These are phyloP conservation scores for Ascochyta lentis DNA, from an alignment of 2,329 filamentous ascomycete genomes.

Conservation along the genomic window DNA sequence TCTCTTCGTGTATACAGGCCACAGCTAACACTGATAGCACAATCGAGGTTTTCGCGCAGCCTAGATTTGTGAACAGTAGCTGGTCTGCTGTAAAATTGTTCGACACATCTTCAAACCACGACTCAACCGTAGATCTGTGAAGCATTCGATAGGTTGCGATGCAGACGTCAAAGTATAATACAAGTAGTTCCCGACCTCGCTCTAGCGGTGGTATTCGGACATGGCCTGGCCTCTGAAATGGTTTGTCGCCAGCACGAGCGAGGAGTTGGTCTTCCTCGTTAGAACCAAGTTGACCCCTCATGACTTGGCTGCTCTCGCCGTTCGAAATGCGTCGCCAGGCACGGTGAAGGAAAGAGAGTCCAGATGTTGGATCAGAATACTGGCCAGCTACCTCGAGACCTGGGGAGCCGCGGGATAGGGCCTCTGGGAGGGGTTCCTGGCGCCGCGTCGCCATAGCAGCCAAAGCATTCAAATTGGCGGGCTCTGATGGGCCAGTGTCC, in stretches of 20 bases:
- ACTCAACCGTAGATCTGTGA: slow-evolving; percentile 59
- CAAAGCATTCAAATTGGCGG: background rate
- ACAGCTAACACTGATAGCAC: slow-evolving; percentile 52
- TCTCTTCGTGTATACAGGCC: slow-evolving; percentile 55
- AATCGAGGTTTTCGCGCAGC: slow-evolving; percentile 53
- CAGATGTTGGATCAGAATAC: slow-evolving; percentile 61
- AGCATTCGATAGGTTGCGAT: slow-evolving; percentile 65
- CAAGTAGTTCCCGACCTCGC: slow-evolving; percentile 48
- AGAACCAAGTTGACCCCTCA: slow-evolving; percentile 18
- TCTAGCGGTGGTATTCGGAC: slow-evolving; percentile 23
- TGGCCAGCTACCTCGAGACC: slow-evolving; percentile 62
- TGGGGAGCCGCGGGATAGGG: slow-evolving; percentile 48
- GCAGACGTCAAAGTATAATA: slow-evolving; percentile 64
- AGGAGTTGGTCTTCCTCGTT: slow-evolving; percentile 53
- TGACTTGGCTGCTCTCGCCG: slow-evolving; percentile 55
- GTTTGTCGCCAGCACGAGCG: slow-evolving; percentile 60
- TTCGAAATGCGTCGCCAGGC: slow-evolving; percentile 70
- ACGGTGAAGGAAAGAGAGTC: slow-evolving; percentile 66
- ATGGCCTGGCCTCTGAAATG: slow-evolving; percentile 50
- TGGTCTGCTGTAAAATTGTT: slow-evolving; percentile 16
- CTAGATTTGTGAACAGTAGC: slow-evolving; percentile 51
- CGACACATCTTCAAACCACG: slow-evolving; percentile 49
- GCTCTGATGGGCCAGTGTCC: background rate
- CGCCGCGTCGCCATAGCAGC: slow-evolving; percentile 4
- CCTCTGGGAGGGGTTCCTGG: slow-evolving; percentile 9